Conservation (phyloP, 192 early-diverging fungal genomes). For the Gigaspora rosea region DNA sequence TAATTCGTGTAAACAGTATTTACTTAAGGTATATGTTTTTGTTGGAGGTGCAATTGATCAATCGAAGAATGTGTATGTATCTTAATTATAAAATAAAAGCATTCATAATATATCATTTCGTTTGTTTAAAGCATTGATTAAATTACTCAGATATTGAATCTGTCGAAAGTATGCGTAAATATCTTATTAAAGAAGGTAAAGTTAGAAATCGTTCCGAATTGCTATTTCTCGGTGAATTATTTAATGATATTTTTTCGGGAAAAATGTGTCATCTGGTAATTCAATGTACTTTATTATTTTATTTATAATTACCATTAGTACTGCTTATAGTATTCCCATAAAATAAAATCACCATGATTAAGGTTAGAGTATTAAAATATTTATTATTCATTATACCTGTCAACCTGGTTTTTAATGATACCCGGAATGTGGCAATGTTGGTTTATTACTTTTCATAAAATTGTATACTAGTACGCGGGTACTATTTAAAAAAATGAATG, state of each 20-base stretch:
- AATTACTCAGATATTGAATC: slow-evolving; percentile 33
- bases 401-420: too few relatives aligned
- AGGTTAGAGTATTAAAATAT: too few relatives aligned
- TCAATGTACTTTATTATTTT: not conserved
- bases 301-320: slow-evolving; percentile 26
- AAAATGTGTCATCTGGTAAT: slow-evolving; percentile 43
- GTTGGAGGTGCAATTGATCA: slow-evolving; percentile 24
- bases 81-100: not conserved
- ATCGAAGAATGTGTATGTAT: slow-evolving; percentile 17
- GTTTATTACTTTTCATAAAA: too few relatives aligned
- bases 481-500: too few relatives aligned
- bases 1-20: slow-evolving; percentile 39
- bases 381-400: too few relatives aligned
- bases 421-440: too few relatives aligned
- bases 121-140: too few relatives aligned
- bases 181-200: slow-evolving; percentile 34
- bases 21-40: slow-evolving; percentile 58
- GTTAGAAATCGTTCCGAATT: slow-evolving; percentile 26
- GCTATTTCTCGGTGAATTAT: slow-evolving; percentile 32
- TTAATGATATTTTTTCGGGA: not conserved
- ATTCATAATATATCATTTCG: not conserved
- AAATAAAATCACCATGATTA: too few relatives aligned
- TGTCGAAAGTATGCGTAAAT: slow-evolving; percentile 33
- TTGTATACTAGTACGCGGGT: too few relatives aligned
- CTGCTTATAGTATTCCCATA: not conserved